Conservation (phyloP, 1,139 yeast genomes). For the Debaryomycetaceae sp. region DNA sequence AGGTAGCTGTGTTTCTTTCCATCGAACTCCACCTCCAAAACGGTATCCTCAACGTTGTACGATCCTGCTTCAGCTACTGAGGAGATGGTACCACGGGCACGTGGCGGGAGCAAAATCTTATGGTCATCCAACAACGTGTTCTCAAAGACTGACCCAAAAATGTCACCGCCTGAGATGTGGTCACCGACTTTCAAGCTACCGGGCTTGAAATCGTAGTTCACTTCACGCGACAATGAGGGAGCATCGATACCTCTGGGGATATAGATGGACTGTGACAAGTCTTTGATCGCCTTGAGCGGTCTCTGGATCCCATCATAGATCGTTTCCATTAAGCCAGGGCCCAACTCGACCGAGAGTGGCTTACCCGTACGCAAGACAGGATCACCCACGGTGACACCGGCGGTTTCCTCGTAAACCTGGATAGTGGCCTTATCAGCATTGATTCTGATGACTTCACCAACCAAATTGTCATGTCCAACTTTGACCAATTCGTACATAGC, state of each 20-base stretch:
- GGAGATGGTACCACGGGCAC: conserved; percentile 96
- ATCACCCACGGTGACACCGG: conserved; percentile 98
- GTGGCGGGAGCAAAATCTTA: conserved; percentile 92
- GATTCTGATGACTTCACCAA: conserved; percentile 97
- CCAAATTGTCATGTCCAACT: conserved; percentile 95
- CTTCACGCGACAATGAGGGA: conserved; percentile 82
- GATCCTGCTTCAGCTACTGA: conserved; percentile 86
- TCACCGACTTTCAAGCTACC: conserved; percentile 82
- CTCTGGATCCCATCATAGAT: conserved; percentile 99
- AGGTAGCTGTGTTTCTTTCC: conserved; percentile 78
- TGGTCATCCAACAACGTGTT: conserved; percentile 90
- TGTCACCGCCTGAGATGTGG: conserved; percentile 97
- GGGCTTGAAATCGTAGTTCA: conserved; percentile 84
- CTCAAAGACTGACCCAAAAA: conserved; percentile 89
- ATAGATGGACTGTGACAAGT: conserved; percentile 81
- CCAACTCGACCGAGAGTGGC: conserved; percentile 95
- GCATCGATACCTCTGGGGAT: conserved; percentile 98
- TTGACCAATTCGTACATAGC: conserved; percentile 98
- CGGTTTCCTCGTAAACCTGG: conserved; percentile 98
- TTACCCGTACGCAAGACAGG: conserved; percentile 97
- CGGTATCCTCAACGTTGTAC: conserved; percentile 82
- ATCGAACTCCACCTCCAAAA: conserved; percentile 91
- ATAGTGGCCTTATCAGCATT: conserved; percentile 95
- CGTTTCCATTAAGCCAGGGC: conserved; percentile 99
- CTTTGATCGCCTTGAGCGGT: conserved; percentile 90